Conservation (phyloP, 2,329 filamentous ascomycete genomes). For the Purpureocillium lavendulum region DNA sequence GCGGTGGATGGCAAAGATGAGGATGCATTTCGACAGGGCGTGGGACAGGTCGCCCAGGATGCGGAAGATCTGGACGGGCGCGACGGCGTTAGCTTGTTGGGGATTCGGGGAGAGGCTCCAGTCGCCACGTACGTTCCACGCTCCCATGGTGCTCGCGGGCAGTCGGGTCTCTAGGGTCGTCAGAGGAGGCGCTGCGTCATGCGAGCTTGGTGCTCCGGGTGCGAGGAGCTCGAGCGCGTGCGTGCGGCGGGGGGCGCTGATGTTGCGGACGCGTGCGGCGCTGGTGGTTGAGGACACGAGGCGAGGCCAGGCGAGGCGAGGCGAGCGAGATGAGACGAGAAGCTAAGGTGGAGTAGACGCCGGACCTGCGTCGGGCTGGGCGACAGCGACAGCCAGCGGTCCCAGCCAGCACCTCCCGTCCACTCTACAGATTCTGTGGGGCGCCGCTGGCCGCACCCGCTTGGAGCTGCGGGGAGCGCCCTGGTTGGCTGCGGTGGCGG, state of each 20-base stretch:
- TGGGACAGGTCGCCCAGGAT: slow-evolving; percentile 80
- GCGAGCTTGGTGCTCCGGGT: too few species aligned
- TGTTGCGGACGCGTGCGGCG: not conserved
- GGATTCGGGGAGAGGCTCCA: too few species aligned
- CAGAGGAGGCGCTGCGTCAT: too few species aligned
- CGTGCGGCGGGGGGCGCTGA: not conserved
- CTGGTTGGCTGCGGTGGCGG: too few species aligned
- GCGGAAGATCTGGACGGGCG: slow-evolving; percentile 51
- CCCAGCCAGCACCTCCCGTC: too few species aligned
- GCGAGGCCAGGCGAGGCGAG: too few species aligned
- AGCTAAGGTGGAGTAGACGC: slow-evolving; percentile 1
- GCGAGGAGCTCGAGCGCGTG: slow-evolving; percentile 7
- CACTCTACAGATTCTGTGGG: too few species aligned
- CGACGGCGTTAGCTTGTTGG: not conserved
- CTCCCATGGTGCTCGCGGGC: slow-evolving; percentile 22
- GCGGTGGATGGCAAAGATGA: slow-evolving; percentile 83
- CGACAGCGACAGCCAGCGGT: too few species aligned
- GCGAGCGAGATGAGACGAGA: too few species aligned
- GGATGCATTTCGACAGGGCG: slow-evolving; percentile 76
- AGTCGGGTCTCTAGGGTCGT: too few species aligned
- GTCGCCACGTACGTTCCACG: slow-evolving; percentile 28
- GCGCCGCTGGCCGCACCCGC: not conserved
- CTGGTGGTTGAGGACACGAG: not conserved
- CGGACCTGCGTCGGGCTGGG: slow-evolving; percentile 6
- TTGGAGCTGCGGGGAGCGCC: too few species aligned